Percentiles rank a stretch among this genome's conserved stretches.
Conservation (phyloP, 768 basidiomycete genomes). For the Leccinum rimulosum region DNA sequence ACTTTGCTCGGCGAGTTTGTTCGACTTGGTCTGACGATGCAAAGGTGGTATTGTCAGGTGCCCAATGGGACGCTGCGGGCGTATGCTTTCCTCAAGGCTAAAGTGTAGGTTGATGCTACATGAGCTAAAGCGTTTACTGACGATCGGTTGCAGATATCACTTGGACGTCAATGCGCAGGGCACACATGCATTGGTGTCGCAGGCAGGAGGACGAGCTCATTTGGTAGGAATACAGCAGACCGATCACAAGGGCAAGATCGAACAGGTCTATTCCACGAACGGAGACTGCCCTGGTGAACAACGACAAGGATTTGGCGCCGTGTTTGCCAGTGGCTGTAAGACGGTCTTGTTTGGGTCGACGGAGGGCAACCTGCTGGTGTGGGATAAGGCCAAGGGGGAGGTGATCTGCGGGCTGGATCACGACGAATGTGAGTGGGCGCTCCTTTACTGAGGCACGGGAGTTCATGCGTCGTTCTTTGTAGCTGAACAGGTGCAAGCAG, state of each 20-base stretch:
- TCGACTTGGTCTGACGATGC: constrained; percentile 10
- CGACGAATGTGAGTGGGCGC: constrained; percentile 45
- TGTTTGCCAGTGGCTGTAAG: constrained; percentile 53
- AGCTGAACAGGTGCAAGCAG: constrained; percentile 34
- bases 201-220: constrained; percentile 47
- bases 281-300: constrained; percentile 28
- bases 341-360: constrained; percentile 55
- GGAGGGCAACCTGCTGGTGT: constrained; percentile 56
- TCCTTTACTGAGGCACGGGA: not conserved
- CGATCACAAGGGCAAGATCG: constrained; percentile 51
- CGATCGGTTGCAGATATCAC: constrained; percentile 39
- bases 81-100: constrained; percentile 54
- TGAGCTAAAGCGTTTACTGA: constrained; percentile 9
- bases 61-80: constrained; percentile 65
- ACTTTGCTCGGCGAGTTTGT: not conserved
- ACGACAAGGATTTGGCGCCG: constrained; percentile 42
- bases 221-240: constrained; percentile 50
- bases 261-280: constrained; percentile 50
- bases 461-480: constrained; percentile 11
- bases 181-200: constrained; percentile 52
- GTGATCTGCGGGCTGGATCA: constrained; percentile 62
- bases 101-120: constrained; percentile 45
- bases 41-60: constrained; percentile 66
- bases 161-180: constrained; percentile 51
- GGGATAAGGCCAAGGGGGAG: constrained; percentile 55